Evolutionary conservation across 2,329 filamentous ascomycete species (phyloP).

Genomic region (Zymoseptoria ardabiliae): DNA sequence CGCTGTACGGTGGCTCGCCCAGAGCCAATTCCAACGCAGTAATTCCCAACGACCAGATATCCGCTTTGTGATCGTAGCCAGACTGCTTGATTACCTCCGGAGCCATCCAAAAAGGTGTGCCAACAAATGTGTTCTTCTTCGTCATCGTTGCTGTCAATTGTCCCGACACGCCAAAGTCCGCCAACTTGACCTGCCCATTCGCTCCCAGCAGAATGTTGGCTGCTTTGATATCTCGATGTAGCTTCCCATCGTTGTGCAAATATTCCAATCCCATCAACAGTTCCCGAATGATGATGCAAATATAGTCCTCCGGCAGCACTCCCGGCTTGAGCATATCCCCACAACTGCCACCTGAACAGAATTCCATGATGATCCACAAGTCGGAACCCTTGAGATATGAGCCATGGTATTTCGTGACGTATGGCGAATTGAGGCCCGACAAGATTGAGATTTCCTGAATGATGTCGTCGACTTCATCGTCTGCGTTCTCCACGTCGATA

Average conservation of each 20-base stretch:
- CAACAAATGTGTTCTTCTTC: constrained; percentile 98
- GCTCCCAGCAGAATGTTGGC: constrained; percentile 86
- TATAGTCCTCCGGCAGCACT: constrained; percentile 85
- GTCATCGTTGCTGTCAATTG: constrained; percentile 97
- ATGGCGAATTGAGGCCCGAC: constrained; percentile 89
- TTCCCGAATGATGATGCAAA: constrained; percentile 89
- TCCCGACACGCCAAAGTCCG: constrained; percentile 94
- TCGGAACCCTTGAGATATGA: constrained; percentile 94
- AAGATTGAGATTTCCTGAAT: constrained; percentile 98
- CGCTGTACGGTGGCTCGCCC: constrained; percentile 88
- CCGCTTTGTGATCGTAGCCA: constrained; percentile 94
- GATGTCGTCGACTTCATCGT: constrained; percentile 98
- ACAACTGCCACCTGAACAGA: constrained; percentile 93
- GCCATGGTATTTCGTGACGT: constrained; percentile 96
- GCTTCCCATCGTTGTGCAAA: constrained; percentile 87
- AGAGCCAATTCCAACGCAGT: constrained; percentile 87
- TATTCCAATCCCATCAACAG: constrained; percentile 86
- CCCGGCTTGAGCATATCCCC: constrained; percentile 94
- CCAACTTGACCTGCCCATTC: constrained; percentile 92
- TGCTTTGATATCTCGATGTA: constrained; percentile 97
- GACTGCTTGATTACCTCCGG: constrained; percentile 98
- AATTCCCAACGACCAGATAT: constrained; percentile 95
- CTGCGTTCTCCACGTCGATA: constrained; percentile 97
- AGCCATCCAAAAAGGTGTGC: constrained; percentile 99
- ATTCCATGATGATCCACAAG: constrained; percentile 99